Base-by-base conservation (phyloP, 2,329 filamentous ascomycete species). In the Paradendryphiella salina region DNA sequence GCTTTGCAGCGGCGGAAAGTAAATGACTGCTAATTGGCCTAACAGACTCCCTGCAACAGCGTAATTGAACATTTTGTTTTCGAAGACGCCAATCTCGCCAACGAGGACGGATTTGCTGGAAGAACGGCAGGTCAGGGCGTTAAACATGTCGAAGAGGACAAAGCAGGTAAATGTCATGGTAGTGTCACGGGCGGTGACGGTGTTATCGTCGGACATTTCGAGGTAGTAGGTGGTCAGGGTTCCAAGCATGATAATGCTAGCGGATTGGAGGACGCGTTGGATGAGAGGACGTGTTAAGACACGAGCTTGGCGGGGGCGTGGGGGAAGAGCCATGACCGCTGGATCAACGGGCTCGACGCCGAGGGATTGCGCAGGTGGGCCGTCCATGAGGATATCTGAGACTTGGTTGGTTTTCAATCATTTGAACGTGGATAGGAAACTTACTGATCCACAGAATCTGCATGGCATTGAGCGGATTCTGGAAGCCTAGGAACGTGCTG, bases 101-200 rank as follows among this genome's bases (percentile, higher is more conserved):
- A 87, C 82, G 3, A 99, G 82, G 4, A 99, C 80, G 9, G 89
- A 95, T 73, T 97, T 97, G 56, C 83, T 85, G 70, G 96, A 92
- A 6, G 89, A 95, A 39, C 94, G 89, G 75, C 94, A 99, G 13
- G 90, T 87, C 17, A 99, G 80, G 1, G 94, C 94, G 74, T 99
- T 97, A 80, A 97, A 96, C 94, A 99, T 99, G 79, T 99, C 94
- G 74, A 97, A 99, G 46, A 99, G 83, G 37, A 99, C 94, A 70
- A 99, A 99, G 75, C 92, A 96, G 5, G 94, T 99, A 71, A 99
- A 99, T 0, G 94, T 97, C 89, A 99, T 96, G 58, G 94, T 99
- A 1, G 94, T 99, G 75, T 99, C 94, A 63, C 95, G 90, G 41
- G 90, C 89, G 1, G 87, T 95, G 52, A 97, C 89, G 51, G 86